Evolutionary conservation across 179 eudicot genomes (phyloP).

Genomic region (Carnegiea gigantea): DNA sequence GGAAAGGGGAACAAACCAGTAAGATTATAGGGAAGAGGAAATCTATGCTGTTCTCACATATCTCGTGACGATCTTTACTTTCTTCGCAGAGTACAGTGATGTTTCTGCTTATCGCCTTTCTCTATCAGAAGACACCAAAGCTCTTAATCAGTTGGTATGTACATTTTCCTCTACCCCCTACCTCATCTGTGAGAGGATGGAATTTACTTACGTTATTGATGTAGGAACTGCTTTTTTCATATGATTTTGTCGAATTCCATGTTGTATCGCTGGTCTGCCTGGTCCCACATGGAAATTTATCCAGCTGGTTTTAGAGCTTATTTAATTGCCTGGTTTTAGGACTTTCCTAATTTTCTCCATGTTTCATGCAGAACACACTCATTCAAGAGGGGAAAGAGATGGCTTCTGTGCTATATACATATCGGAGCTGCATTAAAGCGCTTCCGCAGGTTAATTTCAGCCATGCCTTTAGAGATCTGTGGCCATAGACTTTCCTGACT

Average conservation of each 20-base stretch:
- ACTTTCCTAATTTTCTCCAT: slow-evolving; percentile 6
- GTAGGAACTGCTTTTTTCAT: background rate
- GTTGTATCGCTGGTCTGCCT: background rate
- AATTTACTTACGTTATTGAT: background rate
- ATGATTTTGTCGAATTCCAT: background rate
- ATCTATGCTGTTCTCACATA: background rate
- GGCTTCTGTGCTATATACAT: slow-evolving; percentile 90
- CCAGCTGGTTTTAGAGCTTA: background rate
- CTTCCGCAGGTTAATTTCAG: slow-evolving; percentile 81
- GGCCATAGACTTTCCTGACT: background rate
- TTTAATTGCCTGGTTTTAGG: background rate
- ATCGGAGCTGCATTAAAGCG: slow-evolving; percentile 96
- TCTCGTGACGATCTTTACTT: background rate
- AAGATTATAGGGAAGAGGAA: background rate
- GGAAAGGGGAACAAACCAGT: background rate
- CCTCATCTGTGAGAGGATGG: background rate
- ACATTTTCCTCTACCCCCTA: slow-evolving; percentile 12
- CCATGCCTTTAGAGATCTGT: slow-evolving; percentile 2
- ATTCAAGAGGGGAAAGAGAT: slow-evolving; percentile 93
- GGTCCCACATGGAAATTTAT: background rate
- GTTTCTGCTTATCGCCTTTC: slow-evolving; percentile 97
- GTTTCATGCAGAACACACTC: slow-evolving; percentile 61
- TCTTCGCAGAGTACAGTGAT: slow-evolving; percentile 78
- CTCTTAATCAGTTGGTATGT: slow-evolving; percentile 90
- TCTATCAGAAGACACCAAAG: slow-evolving; percentile 94